Base-by-base conservation (phyloP, 2,329 filamentous ascomycete genomes). In the Hortaea sp. region DNA sequence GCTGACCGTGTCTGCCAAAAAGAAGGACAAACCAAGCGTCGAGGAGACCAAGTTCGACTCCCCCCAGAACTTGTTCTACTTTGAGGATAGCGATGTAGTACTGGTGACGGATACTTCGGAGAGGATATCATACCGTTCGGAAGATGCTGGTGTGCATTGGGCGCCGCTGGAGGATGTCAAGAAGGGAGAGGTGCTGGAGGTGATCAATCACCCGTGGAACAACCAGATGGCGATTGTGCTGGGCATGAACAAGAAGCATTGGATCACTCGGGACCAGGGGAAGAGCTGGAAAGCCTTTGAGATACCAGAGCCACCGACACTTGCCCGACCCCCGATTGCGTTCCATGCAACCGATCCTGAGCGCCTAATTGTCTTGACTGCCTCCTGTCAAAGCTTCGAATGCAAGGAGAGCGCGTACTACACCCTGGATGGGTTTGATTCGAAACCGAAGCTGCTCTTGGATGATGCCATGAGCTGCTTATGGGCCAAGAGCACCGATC, bases 331-430 rank as follows among this genome's bases (percentile, higher is more conserved):
- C 57, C 66, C 78, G 32, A 72, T 97, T 54, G 73, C 73, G 55
- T 98, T 95, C 69, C 88, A 97, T 66, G 88, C 87, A 45, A 73
- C 69, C 53, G 87, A 98, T 64, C 79, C 84, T 20, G 79, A 90
- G 59, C 87, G 86, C 68, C 85, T 97, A 52, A 78, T 98, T 51
- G 88, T 92, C 69, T 84, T 89, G 42, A 65, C 62, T 30, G 58
- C 64, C 34, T 61, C 64, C 44, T 71, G 66, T 55, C 53, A 59
- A 35, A 60, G 45, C 52, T 56, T 57, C 53, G 48, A 63, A 9
- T 72, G 70, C 53, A 58, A 68, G 38, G 65, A 65, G 45, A 63
- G 63, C 80, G 81, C 61, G 20, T 77, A 72, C 55, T 95, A 95
- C 64, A 97, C 92, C 2, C 81, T 76, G 10, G 84, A 97, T 65